phyloP scores from a whole-genome alignment of 129 eudicot genomes.

The Artemisia tridentata region DNA sequence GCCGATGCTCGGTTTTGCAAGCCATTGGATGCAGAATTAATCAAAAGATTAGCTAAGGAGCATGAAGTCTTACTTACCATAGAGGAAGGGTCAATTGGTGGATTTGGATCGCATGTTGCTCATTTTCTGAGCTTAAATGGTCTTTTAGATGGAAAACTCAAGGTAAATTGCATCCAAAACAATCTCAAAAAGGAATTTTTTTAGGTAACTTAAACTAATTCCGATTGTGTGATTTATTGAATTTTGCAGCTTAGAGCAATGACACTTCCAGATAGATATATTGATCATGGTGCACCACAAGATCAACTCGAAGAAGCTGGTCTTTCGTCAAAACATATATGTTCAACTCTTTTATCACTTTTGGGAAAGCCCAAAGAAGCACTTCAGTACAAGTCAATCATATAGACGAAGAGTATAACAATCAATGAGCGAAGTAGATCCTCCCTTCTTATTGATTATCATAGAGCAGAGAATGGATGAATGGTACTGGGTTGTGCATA shows the following conservation, averaged over 20 bases:
- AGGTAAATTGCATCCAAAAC: slow-evolving; percentile 39
- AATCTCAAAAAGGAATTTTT: not conserved
- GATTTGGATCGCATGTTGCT: slow-evolving; percentile 73
- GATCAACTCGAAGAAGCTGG: slow-evolving; percentile 71
- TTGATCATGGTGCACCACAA: slow-evolving; percentile 69
- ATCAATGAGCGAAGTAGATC: not conserved
- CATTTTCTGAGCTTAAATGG: slow-evolving; percentile 66
- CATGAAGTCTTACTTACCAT: slow-evolving; percentile 62
- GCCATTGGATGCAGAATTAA: slow-evolving; percentile 63
- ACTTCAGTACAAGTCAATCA: slow-evolving; percentile 34
- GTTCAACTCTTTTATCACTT: slow-evolving; percentile 62
- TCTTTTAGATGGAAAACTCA: slow-evolving; percentile 59
- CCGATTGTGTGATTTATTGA: not conserved
- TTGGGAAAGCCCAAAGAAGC: slow-evolving; percentile 74
- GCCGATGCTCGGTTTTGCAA: slow-evolving; percentile 79
- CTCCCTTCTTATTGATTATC: not conserved
- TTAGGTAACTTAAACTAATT: not conserved
- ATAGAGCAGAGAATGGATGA: slow-evolving; percentile 5
- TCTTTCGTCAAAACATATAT: slow-evolving; percentile 66
- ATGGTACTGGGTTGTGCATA: slow-evolving; percentile 5
- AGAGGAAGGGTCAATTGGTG: slow-evolving; percentile 83
- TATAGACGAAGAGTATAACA: slow-evolving; percentile 1
- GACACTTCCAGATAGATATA: slow-evolving; percentile 77
- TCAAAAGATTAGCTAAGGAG: slow-evolving; percentile 56
- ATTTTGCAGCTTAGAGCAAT: slow-evolving; percentile 68